Evolutionary conservation across 2,329 filamentous ascomycete species (phyloP).

Genomic region (Aspergillus puulaauensis): DNA sequence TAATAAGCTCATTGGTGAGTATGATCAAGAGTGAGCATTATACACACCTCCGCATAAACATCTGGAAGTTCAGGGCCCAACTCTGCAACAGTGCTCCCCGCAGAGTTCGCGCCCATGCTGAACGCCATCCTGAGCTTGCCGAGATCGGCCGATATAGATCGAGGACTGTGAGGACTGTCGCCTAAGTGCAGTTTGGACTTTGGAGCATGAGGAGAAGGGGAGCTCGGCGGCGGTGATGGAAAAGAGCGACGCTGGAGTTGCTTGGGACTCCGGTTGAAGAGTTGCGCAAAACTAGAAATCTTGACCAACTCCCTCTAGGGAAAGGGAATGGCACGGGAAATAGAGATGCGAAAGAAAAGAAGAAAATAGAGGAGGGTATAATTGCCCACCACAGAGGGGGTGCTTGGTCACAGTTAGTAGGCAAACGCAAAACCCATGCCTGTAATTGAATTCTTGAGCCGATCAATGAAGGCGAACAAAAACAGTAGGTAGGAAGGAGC

Average conservation of each 20-base stretch:
- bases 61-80: slow-evolving; percentile 69
- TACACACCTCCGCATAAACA: slow-evolving; percentile 74
- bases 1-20: slow-evolving; percentile 4
- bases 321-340: slow-evolving; percentile 17
- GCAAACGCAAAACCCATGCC: not conserved
- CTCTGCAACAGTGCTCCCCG: slow-evolving; percentile 44
- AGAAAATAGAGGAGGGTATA: slow-evolving; percentile 1
- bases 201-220: slow-evolving; percentile 41
- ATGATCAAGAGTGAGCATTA: not conserved
- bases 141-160: slow-evolving; percentile 39
- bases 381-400: not conserved
- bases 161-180: slow-evolving; percentile 35
- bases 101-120: slow-evolving; percentile 54
- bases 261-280: slow-evolving; percentile 44
- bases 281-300: slow-evolving; percentile 44
- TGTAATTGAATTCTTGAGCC: not conserved
- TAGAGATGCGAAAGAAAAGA: slow-evolving; percentile 6
- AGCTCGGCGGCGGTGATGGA: slow-evolving; percentile 32
- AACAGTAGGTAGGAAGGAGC: slow-evolving; percentile 16
- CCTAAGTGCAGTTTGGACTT: slow-evolving; percentile 33
- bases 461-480: slow-evolving; percentile 15
- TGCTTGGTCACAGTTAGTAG: slow-evolving; percentile 1
- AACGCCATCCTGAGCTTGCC: slow-evolving; percentile 59
- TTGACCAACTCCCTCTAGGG: slow-evolving; percentile 33
- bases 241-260: slow-evolving; percentile 46